Conservation (phyloP, 495 filamentous ascomycete species). For the Aeminium ludgeri region DNA sequence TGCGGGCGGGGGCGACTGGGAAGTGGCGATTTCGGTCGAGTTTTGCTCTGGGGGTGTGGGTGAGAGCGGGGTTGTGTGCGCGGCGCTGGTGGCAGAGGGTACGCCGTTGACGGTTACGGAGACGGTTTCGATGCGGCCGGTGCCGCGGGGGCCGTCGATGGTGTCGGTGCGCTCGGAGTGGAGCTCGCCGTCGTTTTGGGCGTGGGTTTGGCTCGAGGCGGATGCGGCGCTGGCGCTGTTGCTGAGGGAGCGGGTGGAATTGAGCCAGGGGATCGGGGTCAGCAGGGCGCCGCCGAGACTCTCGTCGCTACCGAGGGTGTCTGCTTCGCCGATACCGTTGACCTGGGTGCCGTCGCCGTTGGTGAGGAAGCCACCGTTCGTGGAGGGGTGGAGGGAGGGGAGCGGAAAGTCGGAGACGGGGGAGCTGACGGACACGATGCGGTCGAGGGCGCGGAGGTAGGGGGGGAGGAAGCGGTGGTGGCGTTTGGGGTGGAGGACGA, state of each 20-base stretch:
- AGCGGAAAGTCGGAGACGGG: slow-evolving; percentile 67
- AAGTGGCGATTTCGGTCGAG: slow-evolving; percentile 11
- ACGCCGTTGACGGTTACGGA: slow-evolving; percentile 50
- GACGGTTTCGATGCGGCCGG: slow-evolving; percentile 54
- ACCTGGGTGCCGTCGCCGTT: slow-evolving; percentile 25
- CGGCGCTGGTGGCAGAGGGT: slow-evolving; percentile 1
- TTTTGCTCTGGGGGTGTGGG: slow-evolving; percentile 16
- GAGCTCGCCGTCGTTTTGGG: slow-evolving; percentile 30
- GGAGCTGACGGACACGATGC: slow-evolving; percentile 83
- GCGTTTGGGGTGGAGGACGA: slow-evolving; percentile 56
- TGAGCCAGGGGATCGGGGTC: slow-evolving; percentile 92
- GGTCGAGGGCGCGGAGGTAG: slow-evolving; percentile 80
- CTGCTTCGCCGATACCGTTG: slow-evolving; percentile 12
- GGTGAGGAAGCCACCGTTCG: slow-evolving; percentile 22
- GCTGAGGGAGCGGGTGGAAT: too few species aligned
- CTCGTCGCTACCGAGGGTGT: slow-evolving; percentile 60
- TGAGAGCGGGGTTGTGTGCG: slow-evolving; percentile 7
- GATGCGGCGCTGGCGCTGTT: slow-evolving; percentile 16
- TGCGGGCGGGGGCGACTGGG: too few species aligned
- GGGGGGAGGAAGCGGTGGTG: slow-evolving; percentile 69
- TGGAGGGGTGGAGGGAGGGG: slow-evolving; percentile 33
- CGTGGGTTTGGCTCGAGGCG: slow-evolving; percentile 16
- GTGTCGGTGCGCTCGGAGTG: slow-evolving; percentile 51
- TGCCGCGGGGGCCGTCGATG: slow-evolving; percentile 55
- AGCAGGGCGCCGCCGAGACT: slow-evolving; percentile 78